phyloP scores from a whole-genome alignment of 345 rosid species.

The Iberis pinnata region DNA sequence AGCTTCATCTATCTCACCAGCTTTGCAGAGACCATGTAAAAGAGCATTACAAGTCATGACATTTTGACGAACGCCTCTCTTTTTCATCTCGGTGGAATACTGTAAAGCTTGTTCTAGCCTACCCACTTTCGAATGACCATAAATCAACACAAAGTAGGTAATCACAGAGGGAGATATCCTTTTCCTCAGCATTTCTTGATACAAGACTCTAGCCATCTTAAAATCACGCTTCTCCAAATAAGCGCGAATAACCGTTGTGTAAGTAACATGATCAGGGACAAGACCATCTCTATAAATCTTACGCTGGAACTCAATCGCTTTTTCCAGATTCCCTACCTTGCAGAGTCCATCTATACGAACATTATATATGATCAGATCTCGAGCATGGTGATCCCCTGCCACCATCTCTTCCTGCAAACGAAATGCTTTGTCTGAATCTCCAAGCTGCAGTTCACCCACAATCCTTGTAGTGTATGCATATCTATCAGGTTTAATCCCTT shows the following conservation, averaged over 20 bases:
- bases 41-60: slow-evolving; percentile 67
- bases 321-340: slow-evolving; percentile 41
- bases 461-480: slow-evolving; percentile 45
- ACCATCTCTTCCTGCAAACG: slow-evolving; percentile 57
- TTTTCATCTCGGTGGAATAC: slow-evolving; percentile 54
- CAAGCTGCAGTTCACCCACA: slow-evolving; percentile 48
- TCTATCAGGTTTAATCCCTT: slow-evolving; percentile 49
- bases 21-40: slow-evolving; percentile 56
- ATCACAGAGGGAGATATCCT: slow-evolving; percentile 51
- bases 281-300: slow-evolving; percentile 43
- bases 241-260: slow-evolving; percentile 55
- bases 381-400: slow-evolving; percentile 36
- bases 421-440: slow-evolving; percentile 41
- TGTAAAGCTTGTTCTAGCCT: slow-evolving; percentile 44
- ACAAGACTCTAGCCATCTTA: slow-evolving; percentile 44
- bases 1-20: slow-evolving; percentile 42
- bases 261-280: slow-evolving; percentile 57
- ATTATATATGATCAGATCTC: slow-evolving; percentile 51
- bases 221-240: slow-evolving; percentile 42
- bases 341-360: slow-evolving; percentile 46
- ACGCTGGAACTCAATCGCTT: slow-evolving; percentile 39
- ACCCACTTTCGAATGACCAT: slow-evolving; percentile 51
- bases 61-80: slow-evolving; percentile 47
- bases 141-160: slow-evolving; percentile 66
- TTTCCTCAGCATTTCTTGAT: slow-evolving; percentile 43